phyloP scores from a whole-genome alignment of 2,329 filamentous ascomycete species.

The Chaetomiaceae sp. region DNA sequence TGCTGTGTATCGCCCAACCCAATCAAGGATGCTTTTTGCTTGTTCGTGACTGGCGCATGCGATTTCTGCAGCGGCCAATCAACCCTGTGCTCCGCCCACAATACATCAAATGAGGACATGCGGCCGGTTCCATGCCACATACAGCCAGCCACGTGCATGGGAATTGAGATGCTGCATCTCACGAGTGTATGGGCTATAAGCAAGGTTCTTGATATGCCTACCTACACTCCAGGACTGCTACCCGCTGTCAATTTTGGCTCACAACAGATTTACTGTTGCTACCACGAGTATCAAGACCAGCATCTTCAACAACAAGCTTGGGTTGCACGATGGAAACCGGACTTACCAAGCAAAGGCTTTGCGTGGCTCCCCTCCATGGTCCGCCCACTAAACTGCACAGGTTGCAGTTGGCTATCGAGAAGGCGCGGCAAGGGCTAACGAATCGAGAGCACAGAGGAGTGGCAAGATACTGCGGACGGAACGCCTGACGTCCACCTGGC shows the following conservation, averaged over 20 bases:
- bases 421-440: slow-evolving; percentile 15
- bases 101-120: slow-evolving; percentile 2
- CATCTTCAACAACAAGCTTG: background rate
- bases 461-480: slow-evolving; percentile 5
- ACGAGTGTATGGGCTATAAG: slow-evolving; percentile 26
- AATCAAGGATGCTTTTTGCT: slow-evolving; percentile 17
- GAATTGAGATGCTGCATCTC: slow-evolving; percentile 23
- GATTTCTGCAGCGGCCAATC: slow-evolving; percentile 13
- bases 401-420: slow-evolving; percentile 19
- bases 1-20: slow-evolving; percentile 15
- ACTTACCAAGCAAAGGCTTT: slow-evolving; percentile 6
- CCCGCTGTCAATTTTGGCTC: background rate
- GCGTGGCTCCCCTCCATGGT: slow-evolving; percentile 8
- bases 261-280: background rate
- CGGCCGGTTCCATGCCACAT: slow-evolving; percentile 22
- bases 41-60: slow-evolving; percentile 18
- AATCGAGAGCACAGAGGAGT: slow-evolving; percentile 6
- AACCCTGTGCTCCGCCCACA: background rate
- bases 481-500: too few relatives aligned
- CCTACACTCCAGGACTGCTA: slow-evolving; percentile 8
- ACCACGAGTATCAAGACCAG: background rate
- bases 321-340: slow-evolving; percentile 1
- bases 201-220: too few relatives aligned
- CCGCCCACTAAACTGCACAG: slow-evolving; percentile 15
- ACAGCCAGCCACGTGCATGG: slow-evolving; percentile 30